Conservation (phyloP, 2,329 filamentous ascomycete species). For the Dothidotthia symphoricarpi region DNA sequence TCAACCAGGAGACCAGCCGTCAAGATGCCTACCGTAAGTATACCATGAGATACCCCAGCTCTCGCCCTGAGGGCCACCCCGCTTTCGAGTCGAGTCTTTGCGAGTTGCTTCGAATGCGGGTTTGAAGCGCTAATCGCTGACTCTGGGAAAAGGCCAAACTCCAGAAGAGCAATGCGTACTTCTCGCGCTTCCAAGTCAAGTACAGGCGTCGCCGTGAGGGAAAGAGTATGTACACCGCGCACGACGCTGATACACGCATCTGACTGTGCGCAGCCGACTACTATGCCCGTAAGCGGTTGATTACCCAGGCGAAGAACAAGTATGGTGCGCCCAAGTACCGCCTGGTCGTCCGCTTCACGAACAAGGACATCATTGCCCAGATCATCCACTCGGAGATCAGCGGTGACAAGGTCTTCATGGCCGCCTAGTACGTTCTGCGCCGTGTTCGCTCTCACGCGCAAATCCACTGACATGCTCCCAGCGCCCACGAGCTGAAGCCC, state of each 20-base stretch:
- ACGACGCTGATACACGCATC: not conserved
- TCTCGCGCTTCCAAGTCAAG: conserved; percentile 99
- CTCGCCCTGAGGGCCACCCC: conserved; percentile 25
- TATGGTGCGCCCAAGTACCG: conserved; percentile 99
- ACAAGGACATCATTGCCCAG: conserved; percentile 98
- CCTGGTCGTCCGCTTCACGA: conserved; percentile 98
- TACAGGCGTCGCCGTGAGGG: conserved; percentile 94
- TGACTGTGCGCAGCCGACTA: conserved; percentile 82
- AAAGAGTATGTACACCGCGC: conserved; percentile 77
- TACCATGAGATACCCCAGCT: conserved; percentile 19
- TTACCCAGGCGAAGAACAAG: conserved; percentile 99
- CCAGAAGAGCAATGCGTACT: conserved; percentile 98
- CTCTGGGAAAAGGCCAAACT: conserved; percentile 88
- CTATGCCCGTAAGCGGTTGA: conserved; percentile 99
- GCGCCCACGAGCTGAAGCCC: conserved; percentile 90
- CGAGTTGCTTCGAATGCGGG: conserved; percentile 91
- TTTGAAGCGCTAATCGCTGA: conserved; percentile 99
- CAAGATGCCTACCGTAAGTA: conserved; percentile 53
- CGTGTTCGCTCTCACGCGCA: not conserved
- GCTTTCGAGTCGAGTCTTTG: conserved; percentile 41
- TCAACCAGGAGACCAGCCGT: conserved; percentile 22
- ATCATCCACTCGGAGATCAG: conserved; percentile 94
- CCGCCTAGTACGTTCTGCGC: conserved; percentile 26
- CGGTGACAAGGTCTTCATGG: conserved; percentile 90
- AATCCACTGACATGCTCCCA: conserved; percentile 10